Evolutionary conservation across 768 basidiomycete genomes (phyloP).

Genomic region (Podaxis sp.): DNA sequence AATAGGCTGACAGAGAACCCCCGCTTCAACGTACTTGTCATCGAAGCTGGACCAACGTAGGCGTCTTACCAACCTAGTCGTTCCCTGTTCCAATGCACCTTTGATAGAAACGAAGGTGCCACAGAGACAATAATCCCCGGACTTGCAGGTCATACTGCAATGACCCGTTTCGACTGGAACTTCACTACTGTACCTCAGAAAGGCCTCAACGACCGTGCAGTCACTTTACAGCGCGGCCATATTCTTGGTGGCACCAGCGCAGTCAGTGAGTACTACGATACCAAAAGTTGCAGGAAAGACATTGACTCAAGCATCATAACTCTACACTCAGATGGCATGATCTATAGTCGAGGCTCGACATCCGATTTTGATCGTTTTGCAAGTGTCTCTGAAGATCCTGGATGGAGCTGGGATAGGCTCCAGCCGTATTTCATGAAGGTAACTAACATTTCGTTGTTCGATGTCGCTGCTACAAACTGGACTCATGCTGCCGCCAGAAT

Average conservation of each 20-base stretch:
- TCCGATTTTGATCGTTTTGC: constrained; percentile 27
- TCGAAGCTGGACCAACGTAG: constrained; percentile 20
- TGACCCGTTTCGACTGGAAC: constrained; percentile 28
- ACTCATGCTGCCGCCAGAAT: constrained; percentile 3
- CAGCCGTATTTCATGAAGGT: constrained; percentile 26
- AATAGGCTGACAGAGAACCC: constrained; percentile 26
- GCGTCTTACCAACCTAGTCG: not conserved
- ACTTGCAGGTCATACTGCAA: not conserved
- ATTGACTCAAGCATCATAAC: constrained; percentile 10
- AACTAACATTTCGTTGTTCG: not conserved
- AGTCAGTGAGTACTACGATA: constrained; percentile 26
- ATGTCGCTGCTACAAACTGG: constrained; percentile 14
- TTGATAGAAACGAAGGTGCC: constrained; percentile 1
- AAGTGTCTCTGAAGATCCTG: constrained; percentile 26
- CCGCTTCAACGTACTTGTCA: constrained; percentile 16
- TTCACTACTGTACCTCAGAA: constrained; percentile 29
- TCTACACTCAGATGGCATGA: constrained; percentile 21
- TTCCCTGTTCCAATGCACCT: not conserved
- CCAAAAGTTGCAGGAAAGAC: not conserved
- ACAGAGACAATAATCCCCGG: constrained; percentile 21
- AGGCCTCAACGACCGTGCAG: constrained; percentile 24
- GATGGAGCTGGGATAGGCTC: constrained; percentile 35
- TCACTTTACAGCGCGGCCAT: constrained; percentile 28
- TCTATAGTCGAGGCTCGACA: constrained; percentile 21
- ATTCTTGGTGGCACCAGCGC: constrained; percentile 34